A percentile compares a stretch with the other conserved stretches of the same genome.
Evolutionary conservation across 495 filamentous ascomycete species (phyloP).

Genomic region (Xylaria acuta): DNA sequence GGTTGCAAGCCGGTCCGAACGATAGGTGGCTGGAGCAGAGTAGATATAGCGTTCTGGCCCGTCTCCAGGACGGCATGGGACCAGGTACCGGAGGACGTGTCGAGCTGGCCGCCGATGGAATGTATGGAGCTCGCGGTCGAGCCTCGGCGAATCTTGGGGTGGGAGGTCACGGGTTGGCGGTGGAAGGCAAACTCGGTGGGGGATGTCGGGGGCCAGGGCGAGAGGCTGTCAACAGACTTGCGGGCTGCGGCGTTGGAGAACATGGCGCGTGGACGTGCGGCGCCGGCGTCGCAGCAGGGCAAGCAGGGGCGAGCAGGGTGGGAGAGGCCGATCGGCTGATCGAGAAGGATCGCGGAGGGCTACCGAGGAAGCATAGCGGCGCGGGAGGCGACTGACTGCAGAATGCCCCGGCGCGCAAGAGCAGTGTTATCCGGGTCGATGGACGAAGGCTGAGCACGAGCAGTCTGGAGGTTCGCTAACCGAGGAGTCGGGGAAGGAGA

Average conservation of each 20-base stretch:
- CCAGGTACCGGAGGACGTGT: constrained; percentile 63
- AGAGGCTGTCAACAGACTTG: constrained; percentile 74
- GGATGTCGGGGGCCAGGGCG: constrained; percentile 57
- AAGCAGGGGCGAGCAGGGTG: constrained; percentile 22
- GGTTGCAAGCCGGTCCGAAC: constrained; percentile 84
- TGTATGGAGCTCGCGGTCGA: constrained; percentile 80
- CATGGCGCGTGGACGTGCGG: constrained; percentile 56
- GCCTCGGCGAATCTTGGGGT: constrained; percentile 62
- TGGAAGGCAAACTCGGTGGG: constrained; percentile 68
- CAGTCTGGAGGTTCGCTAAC: background rate
- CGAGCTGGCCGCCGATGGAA: constrained; percentile 71
- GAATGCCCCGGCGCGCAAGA: constrained; percentile 27
- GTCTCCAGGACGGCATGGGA: constrained; percentile 72
- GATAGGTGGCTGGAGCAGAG: constrained; percentile 87
- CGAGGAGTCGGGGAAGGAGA: background rate
- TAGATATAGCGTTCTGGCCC: constrained; percentile 92
- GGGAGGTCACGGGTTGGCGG: constrained; percentile 37
- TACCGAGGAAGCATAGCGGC: constrained; percentile 46
- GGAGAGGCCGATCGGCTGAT: constrained; percentile 38
- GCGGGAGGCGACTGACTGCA: constrained; percentile 26
- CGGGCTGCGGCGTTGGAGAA: constrained; percentile 66
- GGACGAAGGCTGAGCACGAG: background rate
- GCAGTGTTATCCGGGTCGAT: background rate
- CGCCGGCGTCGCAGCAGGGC: constrained; percentile 28
- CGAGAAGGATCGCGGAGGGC: constrained; percentile 38